phyloP scores from a whole-genome alignment of 441 rosid species.

The Hura crepitans region DNA sequence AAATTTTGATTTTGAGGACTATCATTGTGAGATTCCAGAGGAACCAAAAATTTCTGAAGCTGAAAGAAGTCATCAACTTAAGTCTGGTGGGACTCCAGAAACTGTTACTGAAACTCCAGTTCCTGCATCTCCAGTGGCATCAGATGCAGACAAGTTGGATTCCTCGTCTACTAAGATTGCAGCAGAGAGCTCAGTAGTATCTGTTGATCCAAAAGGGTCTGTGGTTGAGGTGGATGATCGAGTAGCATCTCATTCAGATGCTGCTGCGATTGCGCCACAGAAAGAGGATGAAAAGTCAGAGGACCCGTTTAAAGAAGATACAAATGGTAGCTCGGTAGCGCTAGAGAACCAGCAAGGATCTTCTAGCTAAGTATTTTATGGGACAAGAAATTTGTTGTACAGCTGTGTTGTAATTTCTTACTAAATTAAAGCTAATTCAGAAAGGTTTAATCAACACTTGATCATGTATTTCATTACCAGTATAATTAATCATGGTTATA shows the following conservation, averaged over 20 bases:
- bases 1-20: constrained; percentile 9
- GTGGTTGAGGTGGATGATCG: constrained; percentile 7
- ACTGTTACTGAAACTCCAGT: background rate
- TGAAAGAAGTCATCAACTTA: constrained; percentile 14
- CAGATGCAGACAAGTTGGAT: background rate
- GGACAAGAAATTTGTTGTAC: constrained; percentile 11
- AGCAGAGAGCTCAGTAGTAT: constrained; percentile 3
- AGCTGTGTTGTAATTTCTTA: constrained; percentile 8
- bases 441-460: background rate
- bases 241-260: constrained; percentile 4
- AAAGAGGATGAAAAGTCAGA: constrained; percentile 12
- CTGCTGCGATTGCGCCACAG: constrained; percentile 5
- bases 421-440: background rate
- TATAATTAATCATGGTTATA: background rate
- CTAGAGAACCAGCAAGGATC: constrained; percentile 18
- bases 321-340: constrained; percentile 12
- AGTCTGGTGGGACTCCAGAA: background rate
- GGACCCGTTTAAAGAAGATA: constrained; percentile 12
- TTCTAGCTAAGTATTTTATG: constrained; percentile 9
- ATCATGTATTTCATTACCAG: background rate
- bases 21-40: background rate
- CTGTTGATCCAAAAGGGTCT: background rate
- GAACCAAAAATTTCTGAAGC: constrained; percentile 15
- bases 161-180: constrained; percentile 2
- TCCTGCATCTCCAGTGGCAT: background rate